Base-by-base conservation (phyloP, 805 yeast species). In the Metschnikowia kunwiensis region DNA sequence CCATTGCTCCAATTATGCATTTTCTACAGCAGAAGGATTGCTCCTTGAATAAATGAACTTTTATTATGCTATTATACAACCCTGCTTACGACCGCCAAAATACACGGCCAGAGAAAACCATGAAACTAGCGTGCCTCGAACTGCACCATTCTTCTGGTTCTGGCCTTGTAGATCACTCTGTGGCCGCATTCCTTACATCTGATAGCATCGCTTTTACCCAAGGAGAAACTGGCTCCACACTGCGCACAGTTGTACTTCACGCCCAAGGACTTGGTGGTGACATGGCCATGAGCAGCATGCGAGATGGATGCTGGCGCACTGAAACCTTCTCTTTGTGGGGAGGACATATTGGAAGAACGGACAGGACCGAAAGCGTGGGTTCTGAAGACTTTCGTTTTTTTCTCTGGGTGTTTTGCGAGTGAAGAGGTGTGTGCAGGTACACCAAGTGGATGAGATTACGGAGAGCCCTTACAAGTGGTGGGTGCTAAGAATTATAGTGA, bases 181-280 rank as follows among this genome's bases (percentile, higher is more conserved):
- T 93, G 97, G 46, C 98, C 98, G 67, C 98, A 93, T 52, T 89
- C 95, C 67, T 88, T 89, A 70, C 98, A 93, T 70, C 97, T 85
- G 47, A 93, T 95, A 20, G 97, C 95, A 62, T 93, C 98, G 51
- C 85, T 86, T 67, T 91, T 87, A 36, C 87, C 81, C 50, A 93
- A 76, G 3, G 95, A 79, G 51, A 89, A 83, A 36, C 82, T 80
- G 38, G 89, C 78, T 7, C 97, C 95, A 67, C 98, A 93, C 70
- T 87, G 93, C 28, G 97, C 96, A 65, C 98, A 91, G 58, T 88
- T 81, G 67, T 91, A 91, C 55, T 84, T 86, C 52, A 88, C 93
- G 38, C 96, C 95, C 54, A 81, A 82, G 41, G 81, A 78, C 50
- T 68, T 68, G 56, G 57, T 57, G 27, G 70, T 60, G 43, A 85